Conservation (phyloP, 2,329 filamentous ascomycete species). For the Arthrinium phaeospermum region DNA sequence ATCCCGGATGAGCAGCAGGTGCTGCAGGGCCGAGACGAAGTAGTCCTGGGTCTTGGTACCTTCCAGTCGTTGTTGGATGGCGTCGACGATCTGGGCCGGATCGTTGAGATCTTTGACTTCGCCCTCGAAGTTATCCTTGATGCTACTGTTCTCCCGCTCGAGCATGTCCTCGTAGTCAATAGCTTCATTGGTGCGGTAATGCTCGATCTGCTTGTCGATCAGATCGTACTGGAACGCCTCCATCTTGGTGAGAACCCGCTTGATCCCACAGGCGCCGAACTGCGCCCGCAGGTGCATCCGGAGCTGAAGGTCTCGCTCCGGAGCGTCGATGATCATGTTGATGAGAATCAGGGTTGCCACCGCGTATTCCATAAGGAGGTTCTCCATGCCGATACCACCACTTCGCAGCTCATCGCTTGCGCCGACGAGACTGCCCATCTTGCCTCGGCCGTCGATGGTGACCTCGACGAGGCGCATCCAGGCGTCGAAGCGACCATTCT, state of each 20-base stretch:
- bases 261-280: slow-evolving; percentile 94
- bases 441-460: slow-evolving; percentile 93
- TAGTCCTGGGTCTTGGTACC: slow-evolving; percentile 91
- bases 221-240: slow-evolving; percentile 97
- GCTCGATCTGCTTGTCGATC: slow-evolving; percentile 97
- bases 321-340: slow-evolving; percentile 95
- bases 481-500: slow-evolving; percentile 94
- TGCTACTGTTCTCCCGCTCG: slow-evolving; percentile 87
- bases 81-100: slow-evolving; percentile 90
- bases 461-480: slow-evolving; percentile 99
- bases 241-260: slow-evolving; percentile 94
- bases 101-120: slow-evolving; percentile 93
- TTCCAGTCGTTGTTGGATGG: slow-evolving; percentile 83
- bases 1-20: slow-evolving; percentile 89
- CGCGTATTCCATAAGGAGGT: slow-evolving; percentile 98
- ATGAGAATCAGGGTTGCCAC: slow-evolving; percentile 92
- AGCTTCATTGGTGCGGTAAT: slow-evolving; percentile 90
- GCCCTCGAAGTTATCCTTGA: slow-evolving; percentile 84
- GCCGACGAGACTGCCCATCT: slow-evolving; percentile 97
- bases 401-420: slow-evolving; percentile 95
- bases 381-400: slow-evolving; percentile 98
- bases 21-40: slow-evolving; percentile 93
- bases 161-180: slow-evolving; percentile 99
- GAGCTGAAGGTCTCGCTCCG: slow-evolving; percentile 86
- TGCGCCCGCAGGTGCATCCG: slow-evolving; percentile 94